Evolutionary conservation across 2,329 filamentous ascomycete genomes (phyloP).

Genomic region (Beauveria rudraprayagi): DNA sequence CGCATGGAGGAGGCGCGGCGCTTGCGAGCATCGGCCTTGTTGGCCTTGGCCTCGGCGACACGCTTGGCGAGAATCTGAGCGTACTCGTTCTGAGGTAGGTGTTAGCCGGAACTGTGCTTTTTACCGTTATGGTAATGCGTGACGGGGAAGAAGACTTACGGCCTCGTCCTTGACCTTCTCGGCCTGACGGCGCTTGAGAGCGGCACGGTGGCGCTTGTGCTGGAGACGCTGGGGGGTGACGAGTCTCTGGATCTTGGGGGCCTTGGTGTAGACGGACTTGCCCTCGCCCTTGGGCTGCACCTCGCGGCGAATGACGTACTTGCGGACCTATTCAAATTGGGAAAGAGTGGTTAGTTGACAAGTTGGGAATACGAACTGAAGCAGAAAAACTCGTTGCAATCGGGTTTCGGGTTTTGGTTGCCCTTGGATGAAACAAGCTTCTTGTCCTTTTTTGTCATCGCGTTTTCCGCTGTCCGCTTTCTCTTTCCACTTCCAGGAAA

Average conservation of each 20-base stretch:
- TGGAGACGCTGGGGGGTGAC: slow-evolving; percentile 99
- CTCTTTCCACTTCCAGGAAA: not conserved
- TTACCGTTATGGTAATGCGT: not conserved
- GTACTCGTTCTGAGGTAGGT: slow-evolving; percentile 79
- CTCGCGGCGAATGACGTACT: slow-evolving; percentile 99
- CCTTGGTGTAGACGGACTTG: slow-evolving; percentile 99
- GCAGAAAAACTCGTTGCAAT: not conserved
- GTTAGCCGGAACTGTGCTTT: slow-evolving; percentile 5
- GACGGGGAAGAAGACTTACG: slow-evolving; percentile 49
- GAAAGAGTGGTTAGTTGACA: not conserved
- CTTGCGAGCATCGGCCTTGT: slow-evolving; percentile 92
- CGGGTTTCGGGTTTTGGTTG: not conserved
- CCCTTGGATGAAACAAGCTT: slow-evolving; percentile 7
- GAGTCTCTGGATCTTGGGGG: slow-evolving; percentile 98
- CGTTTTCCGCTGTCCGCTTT: not conserved
- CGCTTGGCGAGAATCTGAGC: slow-evolving; percentile 93
- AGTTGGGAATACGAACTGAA: not conserved
- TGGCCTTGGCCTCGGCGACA: slow-evolving; percentile 89
- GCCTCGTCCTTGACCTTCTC: slow-evolving; percentile 99
- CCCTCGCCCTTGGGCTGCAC: slow-evolving; percentile 95
- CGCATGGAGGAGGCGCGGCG: slow-evolving; percentile 90
- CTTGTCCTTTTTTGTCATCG: slow-evolving; percentile 8
- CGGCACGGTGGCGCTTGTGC: slow-evolving; percentile 98
- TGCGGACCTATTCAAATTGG: slow-evolving; percentile 65
- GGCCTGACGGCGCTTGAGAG: slow-evolving; percentile 95